Evolutionary conservation across 768 basidiomycete genomes (phyloP), one percentile per base, ranked within the genome.

Genomic region (Suillus sp.): DNA sequence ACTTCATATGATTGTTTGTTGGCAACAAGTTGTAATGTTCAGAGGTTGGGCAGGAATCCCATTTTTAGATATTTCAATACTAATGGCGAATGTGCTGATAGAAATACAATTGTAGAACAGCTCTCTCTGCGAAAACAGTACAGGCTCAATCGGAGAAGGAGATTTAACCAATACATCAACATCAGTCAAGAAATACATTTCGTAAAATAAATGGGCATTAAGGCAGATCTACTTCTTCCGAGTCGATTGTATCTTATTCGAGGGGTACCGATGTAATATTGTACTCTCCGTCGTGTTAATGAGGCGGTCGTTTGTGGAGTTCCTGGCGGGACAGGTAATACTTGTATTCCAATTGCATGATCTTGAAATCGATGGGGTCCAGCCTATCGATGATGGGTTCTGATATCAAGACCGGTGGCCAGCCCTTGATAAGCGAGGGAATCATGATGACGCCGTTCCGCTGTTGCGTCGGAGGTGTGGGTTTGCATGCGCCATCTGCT

Each of bases 341-440:
- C 11, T 34, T 20, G 32, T 11, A 53, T 18, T 53, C 51, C 20
- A 53, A 32, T 20, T 53, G 30, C 51, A 53, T 32, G 51, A 53
- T 53, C 32, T 34, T 53, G 51, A 32, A 32, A 34, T 53, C 51
- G 32, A 53, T n/a, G 10, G 30, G 51, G 51, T 53, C 51, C 34
- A 53, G 20, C 32, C 20, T n/a, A 53, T 53, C 20, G 10, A 53
- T 32, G 32, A 53, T n/a, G 20, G 51, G 10, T 34, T 53, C 11
- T 13, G 51, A 53, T 34, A 53, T 6, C 51, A 53, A 53, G 32
- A 53, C 51, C 5, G 51, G 51, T 20, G 51, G 51, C 51, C 51
- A 53, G 51, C 51, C 51, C 32, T n/a, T n/a, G 32, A 53, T 30
- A 34, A 53, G 51, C 5, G 51, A 53, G 30, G 51, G 51, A 32